These are phyloP conservation scores for Stephania japonica DNA, from an alignment of 164 flowering plant genomes.

Conservation along the genomic window DNA sequence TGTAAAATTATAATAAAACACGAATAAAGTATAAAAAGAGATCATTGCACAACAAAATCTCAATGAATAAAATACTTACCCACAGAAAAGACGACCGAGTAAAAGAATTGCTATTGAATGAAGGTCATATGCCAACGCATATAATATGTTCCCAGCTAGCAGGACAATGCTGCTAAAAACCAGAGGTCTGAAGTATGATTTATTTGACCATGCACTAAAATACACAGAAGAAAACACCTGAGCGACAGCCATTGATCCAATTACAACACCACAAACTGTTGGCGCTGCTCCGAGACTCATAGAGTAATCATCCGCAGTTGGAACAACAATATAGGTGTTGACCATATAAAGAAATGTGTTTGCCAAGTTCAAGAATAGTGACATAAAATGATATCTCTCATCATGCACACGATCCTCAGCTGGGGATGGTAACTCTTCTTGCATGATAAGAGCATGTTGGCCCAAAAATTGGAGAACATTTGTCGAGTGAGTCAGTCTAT, in stretches of 20 bases:
- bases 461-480: slow-evolving; percentile 45
- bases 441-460: slow-evolving; percentile 50
- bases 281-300: slow-evolving; percentile 60
- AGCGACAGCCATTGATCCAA: slow-evolving; percentile 64
- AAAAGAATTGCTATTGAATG: slow-evolving; percentile 45
- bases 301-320: slow-evolving; percentile 54
- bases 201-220: slow-evolving; percentile 68
- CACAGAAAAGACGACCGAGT: slow-evolving; percentile 51
- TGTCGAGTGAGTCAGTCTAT: slow-evolving; percentile 46
- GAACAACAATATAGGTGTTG: slow-evolving; percentile 53
- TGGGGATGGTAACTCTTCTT: slow-evolving; percentile 40
- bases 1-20: background rate
- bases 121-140: slow-evolving; percentile 58
- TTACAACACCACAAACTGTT: slow-evolving; percentile 55
- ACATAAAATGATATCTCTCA: slow-evolving; percentile 40
- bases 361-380: slow-evolving; percentile 46
- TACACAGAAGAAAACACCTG: slow-evolving; percentile 59
- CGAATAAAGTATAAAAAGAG: background rate
- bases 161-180: slow-evolving; percentile 58
- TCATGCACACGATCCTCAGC: slow-evolving; percentile 31
- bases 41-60: background rate
- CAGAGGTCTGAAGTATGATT: slow-evolving; percentile 55
- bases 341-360: slow-evolving; percentile 60
- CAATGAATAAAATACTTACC: slow-evolving; percentile 28
- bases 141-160: slow-evolving; percentile 39